These are phyloP conservation scores for Cystofilobasidium bisporidii DNA, from an alignment of 768 basidiomycete species.

Conservation along the genomic window DNA sequence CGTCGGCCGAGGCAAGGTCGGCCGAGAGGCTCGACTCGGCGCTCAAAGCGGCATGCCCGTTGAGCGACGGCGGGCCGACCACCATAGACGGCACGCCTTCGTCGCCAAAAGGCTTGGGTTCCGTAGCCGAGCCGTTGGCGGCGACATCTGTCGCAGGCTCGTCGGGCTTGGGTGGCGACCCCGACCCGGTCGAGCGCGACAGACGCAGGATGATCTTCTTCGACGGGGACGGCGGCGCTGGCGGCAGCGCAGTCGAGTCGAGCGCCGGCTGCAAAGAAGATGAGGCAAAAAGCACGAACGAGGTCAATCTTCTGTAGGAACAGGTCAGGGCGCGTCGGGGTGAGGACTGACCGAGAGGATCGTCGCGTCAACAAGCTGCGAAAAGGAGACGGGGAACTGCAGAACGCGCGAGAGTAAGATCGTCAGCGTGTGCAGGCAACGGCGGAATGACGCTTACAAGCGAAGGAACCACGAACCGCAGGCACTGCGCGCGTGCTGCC, in stretches of 20 bases:
- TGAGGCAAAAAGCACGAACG: background rate
- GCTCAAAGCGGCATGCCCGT: background rate
- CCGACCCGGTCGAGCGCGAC: background rate
- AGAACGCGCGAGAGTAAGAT: too few relatives aligned
- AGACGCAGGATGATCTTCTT: slow-evolving; percentile 3
- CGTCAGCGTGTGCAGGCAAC: background rate
- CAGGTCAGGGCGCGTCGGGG: too few relatives aligned
- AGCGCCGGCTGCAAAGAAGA: background rate
- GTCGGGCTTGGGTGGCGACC: slow-evolving; percentile 2
- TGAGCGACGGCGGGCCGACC: background rate
- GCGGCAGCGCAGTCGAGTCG: background rate
- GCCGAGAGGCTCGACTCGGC: background rate
- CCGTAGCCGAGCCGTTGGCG: background rate
- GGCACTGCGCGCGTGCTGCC: background rate
- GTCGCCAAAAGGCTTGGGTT: too few relatives aligned
- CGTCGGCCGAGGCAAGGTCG: background rate
- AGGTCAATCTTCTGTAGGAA: too few relatives aligned
- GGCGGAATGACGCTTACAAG: too few relatives aligned
- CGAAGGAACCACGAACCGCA: too few relatives aligned
- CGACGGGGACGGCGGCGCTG: background rate
- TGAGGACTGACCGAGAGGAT: background rate
- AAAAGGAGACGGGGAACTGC: background rate
- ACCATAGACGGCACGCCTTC: background rate
- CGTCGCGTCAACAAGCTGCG: background rate
- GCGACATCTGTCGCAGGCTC: background rate